phyloP scores from a whole-genome alignment of 169 alveolate genomes.

The Cytauxzoon felis region DNA sequence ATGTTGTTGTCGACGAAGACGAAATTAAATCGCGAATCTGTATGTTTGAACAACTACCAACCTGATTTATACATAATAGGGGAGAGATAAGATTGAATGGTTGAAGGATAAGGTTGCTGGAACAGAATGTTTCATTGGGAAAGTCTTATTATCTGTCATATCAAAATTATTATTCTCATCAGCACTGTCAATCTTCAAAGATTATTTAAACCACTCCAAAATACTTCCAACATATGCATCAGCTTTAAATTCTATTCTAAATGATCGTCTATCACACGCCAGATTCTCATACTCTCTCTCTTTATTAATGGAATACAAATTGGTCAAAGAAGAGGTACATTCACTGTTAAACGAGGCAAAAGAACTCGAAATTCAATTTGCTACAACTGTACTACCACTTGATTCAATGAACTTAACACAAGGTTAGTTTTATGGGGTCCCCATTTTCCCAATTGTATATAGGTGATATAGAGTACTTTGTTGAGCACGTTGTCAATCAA shows the following conservation, averaged over 20 bases:
- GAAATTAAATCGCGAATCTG: constrained; percentile 9
- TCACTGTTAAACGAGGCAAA: constrained; percentile 21
- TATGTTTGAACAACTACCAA: background rate
- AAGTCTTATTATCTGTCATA: constrained; percentile 21
- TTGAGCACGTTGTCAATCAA: constrained; percentile 35
- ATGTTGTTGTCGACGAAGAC: constrained; percentile 58
- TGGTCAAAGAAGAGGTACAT: constrained; percentile 4
- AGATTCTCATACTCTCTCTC: constrained; percentile 36
- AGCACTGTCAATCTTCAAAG: constrained; percentile 11
- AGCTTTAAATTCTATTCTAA: constrained; percentile 31
- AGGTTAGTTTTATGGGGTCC: constrained; percentile 7
- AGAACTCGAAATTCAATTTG: constrained; percentile 15
- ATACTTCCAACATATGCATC: constrained; percentile 20
- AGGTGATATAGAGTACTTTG: constrained; percentile 18
- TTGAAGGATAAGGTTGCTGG: constrained; percentile 1
- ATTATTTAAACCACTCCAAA: constrained; percentile 9
- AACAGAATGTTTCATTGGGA: constrained; percentile 19
- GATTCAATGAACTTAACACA: constrained; percentile 9
- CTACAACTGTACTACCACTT: constrained; percentile 26
- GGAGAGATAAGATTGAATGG: constrained; percentile 45
- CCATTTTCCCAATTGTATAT: background rate
- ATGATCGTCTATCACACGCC: constrained; percentile 36
- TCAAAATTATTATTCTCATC: constrained; percentile 30
- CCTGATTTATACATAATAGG: background rate
- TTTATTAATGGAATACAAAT: constrained; percentile 9